These are phyloP conservation scores for Pholiota molesta DNA, from an alignment of 768 basidiomycete genomes.

Conservation along the genomic window DNA sequence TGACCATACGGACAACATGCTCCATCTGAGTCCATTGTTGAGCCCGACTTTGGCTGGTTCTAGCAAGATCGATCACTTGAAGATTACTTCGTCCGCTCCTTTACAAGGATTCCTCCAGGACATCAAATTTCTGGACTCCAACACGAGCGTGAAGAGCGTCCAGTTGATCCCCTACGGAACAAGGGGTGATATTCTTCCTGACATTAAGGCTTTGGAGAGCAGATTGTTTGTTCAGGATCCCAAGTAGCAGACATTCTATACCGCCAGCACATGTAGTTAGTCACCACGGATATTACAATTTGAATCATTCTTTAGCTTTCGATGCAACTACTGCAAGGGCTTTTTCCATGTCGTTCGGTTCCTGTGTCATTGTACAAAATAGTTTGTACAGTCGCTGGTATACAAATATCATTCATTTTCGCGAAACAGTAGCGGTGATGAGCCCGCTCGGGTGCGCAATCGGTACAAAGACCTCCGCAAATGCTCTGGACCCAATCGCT, in stretches of 20 bases:
- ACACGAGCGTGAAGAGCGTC: background rate
- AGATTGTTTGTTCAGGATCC: background rate
- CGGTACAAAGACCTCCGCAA: slow-evolving; percentile 10
- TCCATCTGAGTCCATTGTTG: background rate
- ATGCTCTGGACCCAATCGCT: background rate
- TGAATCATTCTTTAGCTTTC: too few species aligned
- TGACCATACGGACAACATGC: background rate
- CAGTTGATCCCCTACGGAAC: background rate
- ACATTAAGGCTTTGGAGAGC: background rate
- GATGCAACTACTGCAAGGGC: too few species aligned
- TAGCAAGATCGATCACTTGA: background rate
- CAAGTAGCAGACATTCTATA: background rate
- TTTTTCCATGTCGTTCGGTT: too few species aligned
- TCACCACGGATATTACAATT: too few species aligned
- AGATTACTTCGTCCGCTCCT: background rate
- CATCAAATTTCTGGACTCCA: background rate
- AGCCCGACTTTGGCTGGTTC: background rate
- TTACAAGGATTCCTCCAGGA: background rate
- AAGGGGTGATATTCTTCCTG: background rate
- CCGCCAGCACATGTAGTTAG: too few species aligned
- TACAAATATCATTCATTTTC: background rate
- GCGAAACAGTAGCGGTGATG: slow-evolving; percentile 10
- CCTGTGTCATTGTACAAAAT: background rate
- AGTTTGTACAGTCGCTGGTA: background rate
- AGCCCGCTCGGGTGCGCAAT: slow-evolving; percentile 13